Evolutionary conservation across 805 yeast species (phyloP).

Genomic region (Spathaspora arborariae): DNA sequence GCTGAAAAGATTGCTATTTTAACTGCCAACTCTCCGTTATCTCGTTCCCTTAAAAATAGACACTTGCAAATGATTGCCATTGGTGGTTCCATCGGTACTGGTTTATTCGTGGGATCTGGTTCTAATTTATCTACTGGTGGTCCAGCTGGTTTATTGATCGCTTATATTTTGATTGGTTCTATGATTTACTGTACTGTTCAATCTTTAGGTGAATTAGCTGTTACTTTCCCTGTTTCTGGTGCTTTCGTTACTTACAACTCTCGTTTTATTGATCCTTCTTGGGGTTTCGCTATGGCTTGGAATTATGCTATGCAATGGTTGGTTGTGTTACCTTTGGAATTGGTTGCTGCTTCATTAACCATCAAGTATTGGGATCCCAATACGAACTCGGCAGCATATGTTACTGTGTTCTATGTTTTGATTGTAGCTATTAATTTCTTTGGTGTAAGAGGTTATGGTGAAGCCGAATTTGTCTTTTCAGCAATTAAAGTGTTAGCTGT

Average conservation of each 20-base stretch:
- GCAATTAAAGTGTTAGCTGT: conserved; percentile 46
- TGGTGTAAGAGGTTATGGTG: conserved; percentile 55
- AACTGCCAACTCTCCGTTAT: conserved; percentile 46
- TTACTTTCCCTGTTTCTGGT: conserved; percentile 61
- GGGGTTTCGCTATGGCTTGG: conserved; percentile 61
- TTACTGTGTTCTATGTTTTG: conserved; percentile 45
- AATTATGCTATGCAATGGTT: conserved; percentile 26
- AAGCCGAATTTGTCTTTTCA: conserved; percentile 50
- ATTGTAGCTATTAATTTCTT: conserved; percentile 47
- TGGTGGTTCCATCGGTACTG: conserved; percentile 83
- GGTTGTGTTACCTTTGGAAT: conserved; percentile 49
- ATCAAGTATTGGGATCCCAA: conserved; percentile 49
- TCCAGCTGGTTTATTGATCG: conserved; percentile 63
- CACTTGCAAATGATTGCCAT: conserved; percentile 80
- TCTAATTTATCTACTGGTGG: conserved; percentile 61
- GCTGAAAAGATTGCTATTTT: conserved; percentile 28
- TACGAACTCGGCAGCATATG: conserved; percentile 55
- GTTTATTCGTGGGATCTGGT: conserved; percentile 74
- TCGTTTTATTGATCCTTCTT: conserved; percentile 54
- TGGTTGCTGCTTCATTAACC: conserved; percentile 54
- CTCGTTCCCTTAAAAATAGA: conserved; percentile 53
- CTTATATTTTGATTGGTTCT: conserved; percentile 49
- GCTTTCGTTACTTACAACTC: conserved; percentile 60
- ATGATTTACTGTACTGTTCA: conserved; percentile 56
- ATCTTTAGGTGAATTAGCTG: conserved; percentile 58